These are phyloP conservation scores for Cenchrus purpureus DNA, from an alignment of 176 grass and related monocot genomes.

Conservation along the genomic window DNA sequence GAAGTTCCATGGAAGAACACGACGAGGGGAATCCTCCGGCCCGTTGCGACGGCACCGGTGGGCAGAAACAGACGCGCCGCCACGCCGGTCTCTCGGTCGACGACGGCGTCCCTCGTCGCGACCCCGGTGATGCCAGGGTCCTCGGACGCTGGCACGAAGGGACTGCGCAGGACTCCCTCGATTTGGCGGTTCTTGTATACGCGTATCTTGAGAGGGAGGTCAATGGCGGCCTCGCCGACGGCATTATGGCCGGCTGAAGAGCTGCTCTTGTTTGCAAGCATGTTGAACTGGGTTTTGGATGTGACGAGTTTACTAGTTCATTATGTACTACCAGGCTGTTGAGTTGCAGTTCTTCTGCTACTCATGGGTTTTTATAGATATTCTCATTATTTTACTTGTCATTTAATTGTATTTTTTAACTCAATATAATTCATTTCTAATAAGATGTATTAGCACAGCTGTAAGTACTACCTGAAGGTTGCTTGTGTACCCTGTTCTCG, in stretches of 20 bases:
- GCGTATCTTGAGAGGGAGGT: background rate
- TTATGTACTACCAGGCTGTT: background rate
- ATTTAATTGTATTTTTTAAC: too few species aligned
- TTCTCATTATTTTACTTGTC: background rate
- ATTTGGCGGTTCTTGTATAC: background rate
- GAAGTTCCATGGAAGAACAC: slow-evolving; percentile 53
- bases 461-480: too few species aligned
- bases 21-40: slow-evolving; percentile 37
- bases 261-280: background rate
- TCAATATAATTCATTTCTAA: too few species aligned
- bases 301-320: background rate
- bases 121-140: background rate
- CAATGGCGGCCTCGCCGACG: background rate
- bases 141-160: slow-evolving; percentile 9
- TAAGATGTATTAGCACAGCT: too few species aligned
- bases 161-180: background rate
- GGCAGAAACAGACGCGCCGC: slow-evolving; percentile 20
- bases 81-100: slow-evolving; percentile 5
- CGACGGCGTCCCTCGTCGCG: slow-evolving; percentile 1
- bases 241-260: background rate
- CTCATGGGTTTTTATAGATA: background rate
- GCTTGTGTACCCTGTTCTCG: too few species aligned
- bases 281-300: background rate
- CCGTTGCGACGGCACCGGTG: too few species aligned
- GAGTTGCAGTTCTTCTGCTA: background rate